Evolutionary conservation across 345 rosid species (phyloP).

Genomic region (Citrus cavaleriei): DNA sequence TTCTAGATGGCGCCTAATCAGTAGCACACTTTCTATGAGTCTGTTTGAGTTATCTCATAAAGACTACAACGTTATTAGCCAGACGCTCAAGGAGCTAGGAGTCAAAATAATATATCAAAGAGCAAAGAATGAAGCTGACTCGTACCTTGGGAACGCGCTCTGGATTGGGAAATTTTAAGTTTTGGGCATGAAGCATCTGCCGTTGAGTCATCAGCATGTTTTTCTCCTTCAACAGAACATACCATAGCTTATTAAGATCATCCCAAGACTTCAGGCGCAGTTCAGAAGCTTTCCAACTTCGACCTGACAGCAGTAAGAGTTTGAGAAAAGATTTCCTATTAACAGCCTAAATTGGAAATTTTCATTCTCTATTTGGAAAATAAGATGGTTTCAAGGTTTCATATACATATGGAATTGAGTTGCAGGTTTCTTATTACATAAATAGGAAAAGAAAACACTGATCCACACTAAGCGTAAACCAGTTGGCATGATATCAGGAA

Average conservation of each 20-base stretch:
- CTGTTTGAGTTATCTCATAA: background rate
- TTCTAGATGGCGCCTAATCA: background rate
- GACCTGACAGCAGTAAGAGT: conserved; percentile 44
- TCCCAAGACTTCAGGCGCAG: conserved; percentile 92
- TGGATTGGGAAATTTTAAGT: conserved; percentile 83
- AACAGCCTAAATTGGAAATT: background rate
- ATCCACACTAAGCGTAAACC: background rate
- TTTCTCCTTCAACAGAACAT: conserved; percentile 84
- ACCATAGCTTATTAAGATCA: conserved; percentile 90
- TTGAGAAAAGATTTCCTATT: background rate
- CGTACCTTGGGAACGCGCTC: conserved; percentile 94
- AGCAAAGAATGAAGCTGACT: background rate
- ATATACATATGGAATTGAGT: background rate
- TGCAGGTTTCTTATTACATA: background rate
- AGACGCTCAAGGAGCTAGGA: background rate
- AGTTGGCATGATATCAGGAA: background rate
- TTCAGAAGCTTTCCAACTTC: conserved; percentile 95
- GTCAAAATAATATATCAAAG: background rate
- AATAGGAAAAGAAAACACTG: background rate
- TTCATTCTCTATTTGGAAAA: background rate
- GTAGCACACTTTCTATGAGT: background rate
- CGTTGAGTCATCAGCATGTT: conserved; percentile 97
- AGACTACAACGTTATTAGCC: background rate
- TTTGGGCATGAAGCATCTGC: conserved; percentile 92
- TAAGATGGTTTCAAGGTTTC: background rate